These are phyloP conservation scores for Fraxinus sp. DNA, from an alignment of 305 asterid genomes.

Conservation along the genomic window DNA sequence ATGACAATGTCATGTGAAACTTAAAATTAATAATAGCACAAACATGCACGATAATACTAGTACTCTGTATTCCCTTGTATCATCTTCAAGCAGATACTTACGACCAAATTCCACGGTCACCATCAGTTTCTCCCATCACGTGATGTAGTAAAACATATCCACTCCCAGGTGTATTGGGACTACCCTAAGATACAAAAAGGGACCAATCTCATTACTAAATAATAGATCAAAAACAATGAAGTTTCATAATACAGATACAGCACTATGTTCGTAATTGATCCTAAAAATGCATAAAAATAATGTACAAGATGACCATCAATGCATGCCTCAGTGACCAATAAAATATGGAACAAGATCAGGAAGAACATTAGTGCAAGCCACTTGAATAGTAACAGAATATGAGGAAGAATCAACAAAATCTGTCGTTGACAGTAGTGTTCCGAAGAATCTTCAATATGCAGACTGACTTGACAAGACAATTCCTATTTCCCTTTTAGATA, in stretches of 20 bases:
- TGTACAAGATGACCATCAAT: not conserved
- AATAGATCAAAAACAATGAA: constrained; percentile 1
- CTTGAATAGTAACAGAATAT: not conserved
- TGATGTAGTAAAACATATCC: constrained; percentile 97
- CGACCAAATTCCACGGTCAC: constrained; percentile 96
- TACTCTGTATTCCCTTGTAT: constrained; percentile 19
- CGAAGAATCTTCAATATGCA: not conserved
- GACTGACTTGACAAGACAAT: not conserved
- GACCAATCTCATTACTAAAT: constrained; percentile 22
- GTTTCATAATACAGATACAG: not conserved
- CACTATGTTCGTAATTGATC: constrained; percentile 1
- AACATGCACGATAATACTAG: not conserved
- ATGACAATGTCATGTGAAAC: constrained; percentile 10
- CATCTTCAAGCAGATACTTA: constrained; percentile 52
- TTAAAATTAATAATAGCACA: not conserved
- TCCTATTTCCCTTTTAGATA: not conserved
- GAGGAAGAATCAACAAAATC: not conserved
- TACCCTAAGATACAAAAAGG: constrained; percentile 52
- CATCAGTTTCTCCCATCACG: constrained; percentile 96
- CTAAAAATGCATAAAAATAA: not conserved
- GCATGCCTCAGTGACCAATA: not conserved
- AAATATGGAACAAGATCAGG: not conserved
- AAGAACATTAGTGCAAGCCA: not conserved
- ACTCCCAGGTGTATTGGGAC: constrained; percentile 90
- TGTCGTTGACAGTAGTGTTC: not conserved